These are phyloP conservation scores for Termitomyces sp. DNA, from an alignment of 768 basidiomycete genomes.

Conservation along the genomic window DNA sequence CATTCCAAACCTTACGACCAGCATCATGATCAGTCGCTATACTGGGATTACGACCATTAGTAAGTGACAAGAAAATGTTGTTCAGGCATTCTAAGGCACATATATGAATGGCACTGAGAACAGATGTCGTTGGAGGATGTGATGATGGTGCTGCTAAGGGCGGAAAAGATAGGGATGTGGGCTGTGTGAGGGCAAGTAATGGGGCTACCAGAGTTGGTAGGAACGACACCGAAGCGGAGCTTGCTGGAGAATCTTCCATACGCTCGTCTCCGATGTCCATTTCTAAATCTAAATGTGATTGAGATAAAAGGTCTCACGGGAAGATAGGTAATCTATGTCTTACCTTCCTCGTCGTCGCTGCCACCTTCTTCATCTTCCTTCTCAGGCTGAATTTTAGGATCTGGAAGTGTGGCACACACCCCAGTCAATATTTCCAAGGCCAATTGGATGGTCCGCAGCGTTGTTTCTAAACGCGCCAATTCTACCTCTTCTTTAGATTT, in stretches of 20 bases:
- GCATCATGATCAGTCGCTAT: constrained; percentile 44
- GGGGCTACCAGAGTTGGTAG: constrained; percentile 67
- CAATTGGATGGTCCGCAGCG: constrained; percentile 71
- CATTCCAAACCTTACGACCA: constrained; percentile 60
- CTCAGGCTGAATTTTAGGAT: constrained; percentile 49
- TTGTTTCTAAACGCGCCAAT: constrained; percentile 71
- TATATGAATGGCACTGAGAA: constrained; percentile 78
- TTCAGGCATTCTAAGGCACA: constrained; percentile 87
- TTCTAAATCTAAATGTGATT: constrained; percentile 4
- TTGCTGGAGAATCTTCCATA: constrained; percentile 43
- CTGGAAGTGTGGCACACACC: constrained; percentile 84
- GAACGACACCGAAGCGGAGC: constrained; percentile 36
- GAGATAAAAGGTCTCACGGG: background rate
- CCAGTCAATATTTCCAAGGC: constrained; percentile 89
- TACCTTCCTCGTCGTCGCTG: constrained; percentile 28
- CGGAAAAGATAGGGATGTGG: constrained; percentile 81
- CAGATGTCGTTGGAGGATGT: constrained; percentile 89
- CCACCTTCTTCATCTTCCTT: constrained; percentile 38
- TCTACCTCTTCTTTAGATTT: constrained; percentile 65
- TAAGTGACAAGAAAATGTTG: constrained; percentile 80
- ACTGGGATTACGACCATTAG: constrained; percentile 42
- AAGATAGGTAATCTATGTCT: background rate
- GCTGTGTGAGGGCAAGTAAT: constrained; percentile 65
- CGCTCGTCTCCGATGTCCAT: constrained; percentile 28
- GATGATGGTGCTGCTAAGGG: constrained; percentile 65